Base-by-base conservation (phyloP, 2,329 filamentous ascomycete genomes). In the Monosporascus ibericus region DNA sequence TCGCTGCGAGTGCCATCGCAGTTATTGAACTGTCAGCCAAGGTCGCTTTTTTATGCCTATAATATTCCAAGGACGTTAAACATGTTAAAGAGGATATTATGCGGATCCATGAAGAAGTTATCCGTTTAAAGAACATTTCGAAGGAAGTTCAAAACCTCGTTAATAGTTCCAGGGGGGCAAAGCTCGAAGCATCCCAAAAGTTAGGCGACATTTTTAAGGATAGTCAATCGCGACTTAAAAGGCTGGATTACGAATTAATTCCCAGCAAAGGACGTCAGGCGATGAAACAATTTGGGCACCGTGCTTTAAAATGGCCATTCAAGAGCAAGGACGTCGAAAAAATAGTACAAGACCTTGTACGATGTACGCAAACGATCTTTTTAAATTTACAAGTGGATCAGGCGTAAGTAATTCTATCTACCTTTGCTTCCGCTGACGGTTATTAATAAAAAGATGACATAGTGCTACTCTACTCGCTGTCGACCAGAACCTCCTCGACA, bases 251-350 rank as follows among this genome's bases (percentile, higher is more conserved):
- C 18, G 60, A 60, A 49, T 57, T 70, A 3, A 48, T 55, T 18
- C 63, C 60, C 46, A 40, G 53, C 7, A 60, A 48, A 20, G 48
- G 18, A 6, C 56, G 62, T 8, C 68, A 66, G 49, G 46, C 53
- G 1, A 71, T 71, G 64, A 63, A 57, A 27, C 58, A 58, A n/a
- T 48, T 66, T 47, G 63, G 69, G 30, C 25, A 68, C 11, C 64
- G 66, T 52, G 63, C 68, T 44, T 59, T 73, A 15, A 73, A 67
- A 58, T 74, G 69, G 71, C 70, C 69, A 3, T 67, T 73, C 44
- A 59, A 63, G 27, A 70, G 63, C 42, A 65, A 68, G 42, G 61
- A 72, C 47, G 62, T 71, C 44, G 62, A 69, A 27, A 39, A 39
- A 9, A 18, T 18, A 17, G 4, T 39, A 17, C 6, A 39, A 9